Conservation (phyloP, 148 eudicot genomes). For the Dysphania ambrosioides region DNA sequence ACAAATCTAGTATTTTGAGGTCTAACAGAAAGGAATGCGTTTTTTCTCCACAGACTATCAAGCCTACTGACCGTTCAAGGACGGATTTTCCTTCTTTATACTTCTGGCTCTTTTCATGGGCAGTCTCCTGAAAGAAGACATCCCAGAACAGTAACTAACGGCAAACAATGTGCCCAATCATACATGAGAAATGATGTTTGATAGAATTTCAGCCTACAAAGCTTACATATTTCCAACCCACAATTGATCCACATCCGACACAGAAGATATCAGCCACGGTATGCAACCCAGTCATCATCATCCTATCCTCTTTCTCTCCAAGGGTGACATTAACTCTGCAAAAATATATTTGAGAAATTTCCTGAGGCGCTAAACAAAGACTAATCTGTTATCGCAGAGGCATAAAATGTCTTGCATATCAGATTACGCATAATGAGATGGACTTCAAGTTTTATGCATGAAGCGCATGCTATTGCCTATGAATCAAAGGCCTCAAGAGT, state of each 20-base stretch:
- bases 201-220: constrained; percentile 21
- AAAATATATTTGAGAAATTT: constrained; percentile 14
- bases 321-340: constrained; percentile 67
- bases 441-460: neutral
- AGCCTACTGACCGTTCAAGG: constrained; percentile 70
- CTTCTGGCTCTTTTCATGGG: constrained; percentile 82
- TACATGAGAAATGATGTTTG: constrained; percentile 2
- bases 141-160: constrained; percentile 26
- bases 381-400: neutral
- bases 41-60: neutral
- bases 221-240: constrained; percentile 96
- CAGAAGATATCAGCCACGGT: constrained; percentile 87
- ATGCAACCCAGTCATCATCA: constrained; percentile 94
- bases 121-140: constrained; percentile 69
- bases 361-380: neutral
- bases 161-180: constrained; percentile 8
- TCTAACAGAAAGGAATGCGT: neutral
- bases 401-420: constrained; percentile 7
- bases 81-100: constrained; percentile 99
- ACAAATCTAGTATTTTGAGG: neutral
- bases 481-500: neutral
- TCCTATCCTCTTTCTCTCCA: constrained; percentile 69
- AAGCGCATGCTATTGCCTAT: neutral
- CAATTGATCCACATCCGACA: constrained; percentile 78
- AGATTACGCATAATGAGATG: neutral